phyloP scores from a whole-genome alignment of 306 rosid species.

The Rubus parviflorus region DNA sequence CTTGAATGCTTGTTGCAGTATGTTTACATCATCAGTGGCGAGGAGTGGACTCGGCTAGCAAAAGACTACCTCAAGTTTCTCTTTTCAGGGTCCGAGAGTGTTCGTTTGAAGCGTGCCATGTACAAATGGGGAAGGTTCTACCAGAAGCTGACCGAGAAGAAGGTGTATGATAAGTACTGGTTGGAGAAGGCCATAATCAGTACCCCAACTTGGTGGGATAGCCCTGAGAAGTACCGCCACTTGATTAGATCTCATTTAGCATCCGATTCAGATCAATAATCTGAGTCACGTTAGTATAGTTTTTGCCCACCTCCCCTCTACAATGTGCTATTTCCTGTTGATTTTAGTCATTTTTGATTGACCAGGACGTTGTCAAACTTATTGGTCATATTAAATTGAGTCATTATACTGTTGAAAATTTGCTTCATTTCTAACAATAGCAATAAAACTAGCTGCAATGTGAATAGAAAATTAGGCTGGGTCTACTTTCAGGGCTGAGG shows the following conservation, averaged over 20 bases:
- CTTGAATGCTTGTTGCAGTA: slow-evolving; percentile 49
- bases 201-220: slow-evolving; percentile 39
- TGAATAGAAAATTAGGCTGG: neutral
- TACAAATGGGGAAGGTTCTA: slow-evolving; percentile 44
- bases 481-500: no score
- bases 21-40: slow-evolving; percentile 58
- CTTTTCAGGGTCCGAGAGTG: slow-evolving; percentile 54
- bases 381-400: neutral
- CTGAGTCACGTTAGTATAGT: neutral
- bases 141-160: slow-evolving; percentile 30
- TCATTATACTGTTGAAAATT: neutral
- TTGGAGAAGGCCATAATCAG: slow-evolving; percentile 45
- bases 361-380: neutral
- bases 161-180: slow-evolving; percentile 23
- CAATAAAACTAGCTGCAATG: neutral
- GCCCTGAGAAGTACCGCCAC: slow-evolving; percentile 36
- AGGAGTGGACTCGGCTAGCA: slow-evolving; percentile 56
- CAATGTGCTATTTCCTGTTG: neutral
- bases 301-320: neutral
- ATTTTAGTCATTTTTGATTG: neutral
- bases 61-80: slow-evolving; percentile 68
- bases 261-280: slow-evolving; percentile 21
- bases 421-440: neutral
- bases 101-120: slow-evolving; percentile 55
- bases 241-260: slow-evolving; percentile 26